A percentile compares a stretch with the other conserved stretches of the same genome.
These are phyloP conservation scores for Plenodomus tracheiphilus DNA, from an alignment of 2,329 filamentous ascomycete genomes.

Conservation along the genomic window DNA sequence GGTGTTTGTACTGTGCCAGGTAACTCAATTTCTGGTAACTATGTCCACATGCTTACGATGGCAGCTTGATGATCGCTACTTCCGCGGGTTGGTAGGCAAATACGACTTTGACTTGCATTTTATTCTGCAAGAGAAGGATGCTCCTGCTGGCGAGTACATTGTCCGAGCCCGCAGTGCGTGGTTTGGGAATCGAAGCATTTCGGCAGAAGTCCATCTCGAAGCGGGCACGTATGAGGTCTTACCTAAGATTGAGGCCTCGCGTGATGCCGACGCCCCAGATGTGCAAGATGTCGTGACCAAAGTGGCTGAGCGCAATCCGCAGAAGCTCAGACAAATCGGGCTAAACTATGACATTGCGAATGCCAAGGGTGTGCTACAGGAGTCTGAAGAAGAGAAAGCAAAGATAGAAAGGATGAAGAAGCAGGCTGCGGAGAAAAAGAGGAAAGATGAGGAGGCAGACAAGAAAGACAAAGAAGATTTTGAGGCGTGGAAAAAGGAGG, in stretches of 20 bases:
- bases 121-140: conserved; percentile 57
- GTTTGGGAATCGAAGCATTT: conserved; percentile 71
- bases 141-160: conserved; percentile 55
- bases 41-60: conserved; percentile 48
- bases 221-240: conserved; percentile 74
- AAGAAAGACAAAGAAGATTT: conserved; percentile 39
- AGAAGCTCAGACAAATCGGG: conserved; percentile 65
- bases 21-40: conserved; percentile 50
- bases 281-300: conserved; percentile 66
- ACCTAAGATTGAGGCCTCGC: conserved; percentile 70
- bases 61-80: conserved; percentile 62
- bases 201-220: conserved; percentile 73
- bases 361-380: conserved; percentile 60
- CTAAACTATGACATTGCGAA: conserved; percentile 71
- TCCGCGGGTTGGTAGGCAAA: conserved; percentile 59
- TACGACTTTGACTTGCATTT: conserved; percentile 62
- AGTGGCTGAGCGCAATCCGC: conserved; percentile 43
- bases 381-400: conserved; percentile 53
- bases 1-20: conserved; percentile 62
- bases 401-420: conserved; percentile 44
- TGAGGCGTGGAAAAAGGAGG: conserved; percentile 41
- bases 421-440: conserved; percentile 35
- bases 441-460: conserved; percentile 31
- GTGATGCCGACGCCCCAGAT: conserved; percentile 51
- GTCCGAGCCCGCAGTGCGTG: conserved; percentile 55